Conservation (phyloP, 1,139 yeast species). For the Pichia sp. region DNA sequence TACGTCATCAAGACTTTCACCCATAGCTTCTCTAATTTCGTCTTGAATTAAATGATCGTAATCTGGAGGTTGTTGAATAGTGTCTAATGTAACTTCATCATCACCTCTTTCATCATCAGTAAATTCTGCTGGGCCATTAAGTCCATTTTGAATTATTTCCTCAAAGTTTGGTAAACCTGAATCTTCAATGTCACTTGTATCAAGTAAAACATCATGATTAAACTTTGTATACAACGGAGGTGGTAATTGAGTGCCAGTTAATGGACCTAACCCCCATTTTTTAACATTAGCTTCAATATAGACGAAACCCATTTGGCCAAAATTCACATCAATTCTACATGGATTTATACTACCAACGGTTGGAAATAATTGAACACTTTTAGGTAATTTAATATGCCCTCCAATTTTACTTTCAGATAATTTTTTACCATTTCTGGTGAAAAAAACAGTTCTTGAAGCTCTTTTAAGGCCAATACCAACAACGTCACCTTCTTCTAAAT, state of each 20-base stretch:
- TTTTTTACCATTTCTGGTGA: constrained; percentile 66
- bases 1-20: constrained; percentile 3
- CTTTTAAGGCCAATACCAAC: constrained; percentile 62
- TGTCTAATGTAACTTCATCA: constrained; percentile 15
- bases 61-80: constrained; percentile 15
- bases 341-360: constrained; percentile 47
- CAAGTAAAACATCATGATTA: constrained; percentile 48
- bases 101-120: constrained; percentile 24
- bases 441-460: constrained; percentile 55
- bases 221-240: constrained; percentile 55
- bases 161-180: constrained; percentile 53
- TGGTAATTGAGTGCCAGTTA: constrained; percentile 56
- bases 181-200: constrained; percentile 47
- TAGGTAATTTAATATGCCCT: constrained; percentile 51
- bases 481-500: constrained; percentile 52
- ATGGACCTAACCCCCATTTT: constrained; percentile 61
- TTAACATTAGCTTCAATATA: constrained; percentile 56
- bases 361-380: constrained; percentile 36
- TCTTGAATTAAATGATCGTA: constrained; percentile 16
- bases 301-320: constrained; percentile 55
- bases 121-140: constrained; percentile 20
- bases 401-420: constrained; percentile 61
- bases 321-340: constrained; percentile 48
- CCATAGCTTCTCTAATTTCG: constrained; percentile 18
- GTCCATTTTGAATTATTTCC: constrained; percentile 17